Base-by-base conservation (phyloP, 2,329 filamentous ascomycete genomes). In the Periconia sp. region DNA sequence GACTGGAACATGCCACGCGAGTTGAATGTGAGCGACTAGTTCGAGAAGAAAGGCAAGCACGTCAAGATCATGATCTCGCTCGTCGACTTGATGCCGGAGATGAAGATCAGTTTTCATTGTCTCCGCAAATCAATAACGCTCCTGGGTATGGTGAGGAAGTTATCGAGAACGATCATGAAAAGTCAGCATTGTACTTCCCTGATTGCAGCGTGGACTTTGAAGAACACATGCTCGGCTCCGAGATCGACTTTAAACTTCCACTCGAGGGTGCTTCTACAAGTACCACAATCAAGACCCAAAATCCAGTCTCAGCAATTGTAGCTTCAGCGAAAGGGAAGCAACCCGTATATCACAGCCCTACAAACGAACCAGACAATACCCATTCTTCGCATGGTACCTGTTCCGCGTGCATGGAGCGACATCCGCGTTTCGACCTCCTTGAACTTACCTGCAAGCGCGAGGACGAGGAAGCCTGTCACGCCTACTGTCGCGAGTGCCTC, bases 401-500 rank as follows among this genome's bases (percentile, higher is more conserved):
- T 48, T 45, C 44, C 2, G 49, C 55, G 27, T 60, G 59, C 40
- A 50, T 60, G 47, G 57, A 62, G 18, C 27, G 6, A 18, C 19
- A 45, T 19, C 37, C 55, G 6, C 55, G 51, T 44, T 58, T 60
- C 49, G 59, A 60, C 41, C 37, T 53, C 6, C 49, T 60, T 1
- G 47, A 58, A 33, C 42, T 60, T 9, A 30, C 11, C 17, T 60
- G 55, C 49, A 57, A 55, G 37, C 56, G 52, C n/a, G n/a, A 46
- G 27, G 51, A 42, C 10, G 54, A 61, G 3, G 35, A 31, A 3
- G 40, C 41, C 44, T n/a, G 14, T 37, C 59, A 66, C 27, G 52
- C 52, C 11, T 68, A 64, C 47, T 68, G 65, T 48, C 45, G 56
- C 2, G 43, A 31, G 7, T 68, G 65, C 45, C 27, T 66, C 8